Evolutionary conservation across 306 rosid species (phyloP), one percentile per base, ranked within the genome.

Genomic region (Dalbergia cultrata): DNA sequence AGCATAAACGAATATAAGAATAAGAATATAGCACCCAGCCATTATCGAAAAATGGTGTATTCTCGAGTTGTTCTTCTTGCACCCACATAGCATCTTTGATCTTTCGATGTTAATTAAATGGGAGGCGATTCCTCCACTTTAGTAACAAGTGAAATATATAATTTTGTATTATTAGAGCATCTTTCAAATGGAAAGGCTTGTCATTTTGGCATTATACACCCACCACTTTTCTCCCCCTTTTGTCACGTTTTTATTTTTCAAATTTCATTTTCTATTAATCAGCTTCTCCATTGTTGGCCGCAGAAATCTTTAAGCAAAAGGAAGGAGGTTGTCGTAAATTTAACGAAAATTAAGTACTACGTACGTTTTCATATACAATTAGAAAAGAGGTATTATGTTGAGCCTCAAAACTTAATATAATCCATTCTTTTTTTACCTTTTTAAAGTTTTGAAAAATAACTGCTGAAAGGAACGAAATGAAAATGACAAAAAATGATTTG

Each of bases 121-220:
- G 34, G 64, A 76, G 34, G 70, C 9, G 70, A 61, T 45, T 65
- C 52, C 47, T 64, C 31, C 33, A 14, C 66, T 37, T 21, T 9
- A 77, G 13, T 6, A 65, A 77, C 34, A 14, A 66, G 56, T 66
- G 22, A 76, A 65, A 13, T 12, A 18, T 44, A 67, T 22, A 56
- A 54, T 19, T 50, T 4, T 53, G 33, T 39, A 18, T 65, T 77
- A 39, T 19, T 6, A 17, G 17, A 17, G 65, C n/a, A 64, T 76
- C 53, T 57, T 34, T 50, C n/a, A 76, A 71, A 21, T 19, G 56
- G 56, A 65, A 65, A 64, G 66, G 43, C 74, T 13, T 65, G 57
- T 18, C 17, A 37, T 13, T 52, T 19, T 65, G 74, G 67, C 14
- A 63, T 45, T 66, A 64, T 26, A 26, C 31, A 26, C 34, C 52